Conservation (phyloP, 2,329 filamentous ascomycete genomes). For the Xylariaceae sp. region DNA sequence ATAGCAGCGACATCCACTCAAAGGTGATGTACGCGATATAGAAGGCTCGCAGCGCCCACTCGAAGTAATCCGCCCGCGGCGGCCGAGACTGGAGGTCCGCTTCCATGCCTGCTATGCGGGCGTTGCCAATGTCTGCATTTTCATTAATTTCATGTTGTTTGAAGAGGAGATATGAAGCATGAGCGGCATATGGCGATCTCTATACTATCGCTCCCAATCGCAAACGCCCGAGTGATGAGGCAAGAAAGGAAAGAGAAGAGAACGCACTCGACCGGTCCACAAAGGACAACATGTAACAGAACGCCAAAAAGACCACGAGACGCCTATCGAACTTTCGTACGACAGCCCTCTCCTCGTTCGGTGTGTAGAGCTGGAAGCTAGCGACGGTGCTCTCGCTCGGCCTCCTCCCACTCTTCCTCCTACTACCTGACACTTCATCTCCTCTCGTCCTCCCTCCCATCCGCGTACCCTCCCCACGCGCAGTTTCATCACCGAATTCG, state of each 20-base stretch:
- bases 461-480: background rate
- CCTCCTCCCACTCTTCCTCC: constrained; percentile 17
- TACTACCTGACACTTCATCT: background rate
- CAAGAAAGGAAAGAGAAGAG: constrained; percentile 22
- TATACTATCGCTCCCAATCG: no score
- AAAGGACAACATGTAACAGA: constrained; percentile 85
- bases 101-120: constrained; percentile 68
- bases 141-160: background rate
- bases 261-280: constrained; percentile 80
- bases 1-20: constrained; percentile 70
- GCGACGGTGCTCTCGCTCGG: constrained; percentile 28
- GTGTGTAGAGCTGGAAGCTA: constrained; percentile 49
- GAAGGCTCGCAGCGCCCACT: constrained; percentile 66
- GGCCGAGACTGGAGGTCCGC: constrained; percentile 61
- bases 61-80: constrained; percentile 56
- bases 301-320: constrained; percentile 79
- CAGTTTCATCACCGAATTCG: constrained; percentile 16
- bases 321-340: constrained; percentile 77
- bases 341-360: constrained; percentile 75
- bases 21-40: constrained; percentile 68
- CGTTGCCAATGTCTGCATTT: constrained; percentile 64
- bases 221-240: background rate
- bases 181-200: no score
- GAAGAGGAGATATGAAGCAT: background rate
- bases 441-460: constrained; percentile 9